Evolutionary conservation across 202 grass and related monocot genomes (phyloP), one percentile per base, ranked within the genome.

Genomic region (Schoenoplectus triqueter): DNA sequence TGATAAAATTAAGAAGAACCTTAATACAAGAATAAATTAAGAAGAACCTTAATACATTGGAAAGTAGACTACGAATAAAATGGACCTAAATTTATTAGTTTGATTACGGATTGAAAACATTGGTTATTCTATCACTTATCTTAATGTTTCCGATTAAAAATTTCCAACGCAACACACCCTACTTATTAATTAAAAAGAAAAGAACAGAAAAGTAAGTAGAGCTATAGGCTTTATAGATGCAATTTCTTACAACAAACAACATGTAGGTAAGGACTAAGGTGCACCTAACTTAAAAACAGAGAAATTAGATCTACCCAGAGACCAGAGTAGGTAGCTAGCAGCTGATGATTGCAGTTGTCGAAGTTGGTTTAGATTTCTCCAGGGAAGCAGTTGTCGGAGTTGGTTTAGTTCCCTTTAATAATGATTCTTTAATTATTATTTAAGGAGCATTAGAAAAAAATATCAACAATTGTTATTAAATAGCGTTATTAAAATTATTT

Each of bases 321-420:
- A 31, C 4, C 4, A 17, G 14, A 67, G 40, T 76, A 76, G 50
- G 50, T 55, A 18, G 66, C 15, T 31, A 69, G 3, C 11, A 6
- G 73, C 13, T 57, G 73, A 77, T 57, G 73, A 57, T 77, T 77
- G 73, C 20, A 77, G 2, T 13, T 77, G 50, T 77, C 0, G 74
- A 52, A 60, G 74, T 11, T 59, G 52, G 74, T 78, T 78, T 59
- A 51, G 52, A 60, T 78, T 78, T 77, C 22, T 17, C 31, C 74
- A 9, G 74, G 5, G 74, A 42, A 15, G 52, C 31, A 2, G 22
- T 31, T 31, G 31, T 31, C 31, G 31, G 31, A 31, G 31, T 31
- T 31, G 31, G 31, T 31, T 31, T 31, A 31, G 31, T 31, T 31
- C 31, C 31, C 31, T 31, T 31, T 31, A 31, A 31, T 31, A 31